Conservation (phyloP, 139 green algal genomes). For the Haematococcus sp. region DNA sequence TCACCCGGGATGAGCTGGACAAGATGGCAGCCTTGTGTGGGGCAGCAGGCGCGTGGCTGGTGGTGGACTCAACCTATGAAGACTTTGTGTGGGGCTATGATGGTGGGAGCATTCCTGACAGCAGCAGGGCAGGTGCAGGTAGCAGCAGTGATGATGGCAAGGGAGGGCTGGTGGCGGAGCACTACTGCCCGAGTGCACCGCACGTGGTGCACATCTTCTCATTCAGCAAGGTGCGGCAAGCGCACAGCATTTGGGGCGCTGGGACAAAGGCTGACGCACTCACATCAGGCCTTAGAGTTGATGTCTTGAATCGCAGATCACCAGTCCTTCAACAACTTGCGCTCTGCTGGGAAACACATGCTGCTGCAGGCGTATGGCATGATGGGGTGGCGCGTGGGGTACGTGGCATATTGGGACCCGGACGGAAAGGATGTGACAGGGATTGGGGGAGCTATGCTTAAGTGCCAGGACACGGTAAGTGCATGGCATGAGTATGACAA, state of each 20-base stretch:
- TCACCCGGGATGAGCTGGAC: conserved; percentile 61
- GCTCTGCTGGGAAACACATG: background rate
- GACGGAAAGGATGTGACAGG: conserved; percentile 8
- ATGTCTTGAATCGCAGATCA: no score
- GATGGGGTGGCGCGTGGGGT: conserved; percentile 90
- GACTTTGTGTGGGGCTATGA: no score
- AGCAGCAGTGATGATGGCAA: background rate
- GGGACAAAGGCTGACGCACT: no score
- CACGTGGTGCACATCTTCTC: conserved; percentile 33
- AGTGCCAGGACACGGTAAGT: conserved; percentile 39
- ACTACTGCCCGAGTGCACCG: conserved; percentile 14
- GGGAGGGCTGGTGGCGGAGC: background rate
- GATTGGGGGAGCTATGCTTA: conserved; percentile 52
- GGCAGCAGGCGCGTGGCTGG: conserved; percentile 69
- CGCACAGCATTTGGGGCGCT: no score
- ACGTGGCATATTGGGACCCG: conserved; percentile 64
- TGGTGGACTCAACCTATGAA: conserved; percentile 91
- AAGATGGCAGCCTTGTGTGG: conserved; percentile 55
- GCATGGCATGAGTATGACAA: background rate
- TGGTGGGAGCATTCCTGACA: background rate
- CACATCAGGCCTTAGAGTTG: no score
- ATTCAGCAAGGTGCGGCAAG: conserved; percentile 27
- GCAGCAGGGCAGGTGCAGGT: background rate
- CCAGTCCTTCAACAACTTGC: no score
- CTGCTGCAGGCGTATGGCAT: conserved; percentile 71